A percentile compares a stretch with the other conserved stretches of the same genome.
phyloP scores from a whole-genome alignment of 2,329 filamentous ascomycete genomes.

The Aspergillus sp. region DNA sequence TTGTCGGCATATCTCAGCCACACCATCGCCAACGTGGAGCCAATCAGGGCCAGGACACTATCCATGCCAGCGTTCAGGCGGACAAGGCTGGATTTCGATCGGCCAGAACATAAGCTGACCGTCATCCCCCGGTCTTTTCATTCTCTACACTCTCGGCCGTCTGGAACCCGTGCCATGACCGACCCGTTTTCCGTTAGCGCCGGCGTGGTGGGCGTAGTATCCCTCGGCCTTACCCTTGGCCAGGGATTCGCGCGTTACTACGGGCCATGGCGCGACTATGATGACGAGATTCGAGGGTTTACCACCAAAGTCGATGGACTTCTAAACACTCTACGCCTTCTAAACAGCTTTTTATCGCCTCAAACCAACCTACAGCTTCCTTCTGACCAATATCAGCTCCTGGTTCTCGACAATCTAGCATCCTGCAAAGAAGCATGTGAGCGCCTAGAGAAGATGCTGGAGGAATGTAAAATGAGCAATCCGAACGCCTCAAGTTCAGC shows the following conservation, averaged over 20 bases:
- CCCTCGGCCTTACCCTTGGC: background rate
- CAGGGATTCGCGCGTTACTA: background rate
- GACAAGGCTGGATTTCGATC: background rate
- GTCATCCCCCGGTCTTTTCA: background rate
- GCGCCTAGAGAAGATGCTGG: background rate
- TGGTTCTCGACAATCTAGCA: background rate
- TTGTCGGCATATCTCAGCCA: background rate
- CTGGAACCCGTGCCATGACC: background rate
- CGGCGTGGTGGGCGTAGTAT: slow-evolving; percentile 2
- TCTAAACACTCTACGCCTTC: background rate
- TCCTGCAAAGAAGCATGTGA: background rate
- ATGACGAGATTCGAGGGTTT: slow-evolving; percentile 1
- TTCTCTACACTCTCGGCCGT: background rate
- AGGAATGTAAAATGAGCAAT: background rate
- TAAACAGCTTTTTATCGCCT: background rate
- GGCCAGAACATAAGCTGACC: background rate
- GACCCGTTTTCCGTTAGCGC: slow-evolving; percentile 2
- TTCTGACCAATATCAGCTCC: background rate
- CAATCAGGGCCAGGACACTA: background rate
- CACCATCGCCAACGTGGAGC: background rate
- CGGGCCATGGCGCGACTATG: slow-evolving; percentile 2
- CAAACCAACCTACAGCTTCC: background rate
- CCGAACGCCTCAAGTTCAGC: background rate
- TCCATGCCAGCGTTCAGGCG: background rate
- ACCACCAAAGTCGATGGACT: background rate